These are phyloP conservation scores for Linnemannia exigua DNA, from an alignment of 192 early-diverging fungal species.

Conservation along the genomic window DNA sequence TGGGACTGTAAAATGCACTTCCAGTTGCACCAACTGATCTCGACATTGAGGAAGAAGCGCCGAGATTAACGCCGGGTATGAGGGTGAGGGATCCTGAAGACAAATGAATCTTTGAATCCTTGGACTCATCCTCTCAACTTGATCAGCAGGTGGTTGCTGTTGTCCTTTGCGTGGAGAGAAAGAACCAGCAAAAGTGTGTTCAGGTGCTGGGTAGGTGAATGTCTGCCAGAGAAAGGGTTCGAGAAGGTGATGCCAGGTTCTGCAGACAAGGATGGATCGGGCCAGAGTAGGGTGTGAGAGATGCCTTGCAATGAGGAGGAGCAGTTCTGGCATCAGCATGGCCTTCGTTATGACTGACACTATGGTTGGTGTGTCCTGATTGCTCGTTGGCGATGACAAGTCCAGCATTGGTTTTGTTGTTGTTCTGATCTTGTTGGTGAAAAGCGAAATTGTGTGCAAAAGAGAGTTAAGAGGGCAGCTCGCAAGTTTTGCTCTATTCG, in stretches of 20 bases:
- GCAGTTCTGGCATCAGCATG: not conserved
- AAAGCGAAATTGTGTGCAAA: not conserved
- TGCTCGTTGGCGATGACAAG: not conserved
- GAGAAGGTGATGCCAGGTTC: not conserved
- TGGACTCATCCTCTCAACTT: not conserved
- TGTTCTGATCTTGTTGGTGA: not conserved
- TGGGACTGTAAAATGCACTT: not conserved
- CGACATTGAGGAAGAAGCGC: not conserved
- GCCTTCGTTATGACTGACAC: not conserved
- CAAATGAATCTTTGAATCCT: not conserved
- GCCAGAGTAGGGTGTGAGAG: not conserved
- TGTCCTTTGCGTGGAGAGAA: not conserved
- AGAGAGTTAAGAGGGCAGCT: too few species aligned
- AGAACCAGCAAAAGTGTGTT: not conserved
- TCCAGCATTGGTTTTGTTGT: not conserved
- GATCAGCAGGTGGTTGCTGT: not conserved
- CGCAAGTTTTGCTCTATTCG: too few species aligned
- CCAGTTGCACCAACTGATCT: not conserved
- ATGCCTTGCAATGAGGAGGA: not conserved
- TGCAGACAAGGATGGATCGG: not conserved
- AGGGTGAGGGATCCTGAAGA: not conserved
- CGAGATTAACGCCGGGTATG: not conserved
- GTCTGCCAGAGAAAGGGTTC: not conserved
- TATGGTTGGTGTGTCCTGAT: not conserved
- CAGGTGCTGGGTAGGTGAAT: not conserved